phyloP scores from a whole-genome alignment of 768 basidiomycete genomes.

The Lactarius pseudohatsudake region DNA sequence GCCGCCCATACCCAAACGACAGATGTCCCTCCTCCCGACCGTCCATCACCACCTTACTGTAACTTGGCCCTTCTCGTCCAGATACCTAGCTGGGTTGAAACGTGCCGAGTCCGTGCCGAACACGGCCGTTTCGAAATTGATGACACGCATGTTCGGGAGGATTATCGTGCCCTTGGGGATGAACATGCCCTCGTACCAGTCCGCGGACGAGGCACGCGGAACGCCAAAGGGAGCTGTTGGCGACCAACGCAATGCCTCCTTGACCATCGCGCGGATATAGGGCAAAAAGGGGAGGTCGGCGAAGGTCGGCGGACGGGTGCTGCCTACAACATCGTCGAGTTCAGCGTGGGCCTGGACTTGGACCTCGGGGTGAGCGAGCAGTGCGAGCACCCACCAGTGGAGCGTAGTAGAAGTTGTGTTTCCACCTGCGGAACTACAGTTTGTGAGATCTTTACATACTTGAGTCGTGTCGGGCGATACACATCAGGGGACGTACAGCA shows the following conservation, averaged over 20 bases:
- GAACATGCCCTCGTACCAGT: neutral
- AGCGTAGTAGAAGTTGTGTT: neutral
- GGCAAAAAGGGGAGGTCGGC: neutral
- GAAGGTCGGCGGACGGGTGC: neutral
- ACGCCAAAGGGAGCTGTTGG: conserved; percentile 7
- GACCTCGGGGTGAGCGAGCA: neutral
- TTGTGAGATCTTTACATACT: no score
- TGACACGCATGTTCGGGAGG: neutral
- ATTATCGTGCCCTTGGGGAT: neutral
- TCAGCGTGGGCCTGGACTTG: neutral
- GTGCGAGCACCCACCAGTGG: neutral
- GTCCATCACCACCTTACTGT: neutral
- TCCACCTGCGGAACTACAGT: neutral
- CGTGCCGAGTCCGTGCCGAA: neutral
- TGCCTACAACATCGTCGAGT: neutral
- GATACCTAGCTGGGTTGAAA: neutral
- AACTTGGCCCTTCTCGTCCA: neutral
- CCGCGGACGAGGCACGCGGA: neutral
- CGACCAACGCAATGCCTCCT: neutral
- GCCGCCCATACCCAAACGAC: neutral
- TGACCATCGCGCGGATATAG: neutral
- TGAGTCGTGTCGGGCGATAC: no score
- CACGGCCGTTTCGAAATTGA: neutral
- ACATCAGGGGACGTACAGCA: conserved; percentile 16
- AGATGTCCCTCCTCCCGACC: neutral